Base-by-base conservation (phyloP, 805 yeast species). In the Saccharomycopsis lassenensis region DNA sequence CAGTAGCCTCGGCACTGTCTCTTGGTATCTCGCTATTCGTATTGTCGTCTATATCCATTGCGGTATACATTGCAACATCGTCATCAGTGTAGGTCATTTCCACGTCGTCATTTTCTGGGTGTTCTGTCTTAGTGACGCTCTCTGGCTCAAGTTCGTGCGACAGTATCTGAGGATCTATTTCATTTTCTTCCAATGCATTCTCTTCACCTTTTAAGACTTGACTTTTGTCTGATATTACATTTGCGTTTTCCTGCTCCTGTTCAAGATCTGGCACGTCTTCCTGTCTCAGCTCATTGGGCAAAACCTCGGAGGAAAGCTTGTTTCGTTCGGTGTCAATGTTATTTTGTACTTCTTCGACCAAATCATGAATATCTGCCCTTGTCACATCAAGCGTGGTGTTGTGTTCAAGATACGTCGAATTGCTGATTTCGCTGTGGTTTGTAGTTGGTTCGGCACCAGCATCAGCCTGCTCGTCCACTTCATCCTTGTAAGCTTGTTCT, bases 31-130 rank as follows among this genome's bases (percentile, higher is more conserved):
- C 24, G 11, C 28, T 15, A 10, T 11, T 22, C 8, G 31, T 3
- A 7, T 34, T 32, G 7, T n/a, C 23, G 4, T 5, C 12, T 7
- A 26, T 11, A 11, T 23, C 27, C 4, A 15, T 22, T 3, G 17
- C n/a, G 12, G 14, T 7, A 15, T 21, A 19, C 5, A 14, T 8
- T 21, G 24, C 18, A 35, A 15, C 22, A 10, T 12, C 23, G 11
- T 24, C 31, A 15, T 27, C 37, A 14, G n/a, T n/a, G n/a, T n/a
- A n/a, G n/a, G n/a, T n/a, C n/a, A 21, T 25, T 20, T 25, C 14
- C 4, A 18, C 20, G 7, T 19, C 11, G n/a, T 27, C 32, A 4
- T 20, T 20, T 10, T n/a, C 14, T n/a, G 20, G 11, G 7, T 34
- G 20, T 24, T 17, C 28, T 16, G 4, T 8, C 16, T 24, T 23